phyloP scores from a whole-genome alignment of 139 green algal genomes.

The Trebouxia sp. region DNA sequence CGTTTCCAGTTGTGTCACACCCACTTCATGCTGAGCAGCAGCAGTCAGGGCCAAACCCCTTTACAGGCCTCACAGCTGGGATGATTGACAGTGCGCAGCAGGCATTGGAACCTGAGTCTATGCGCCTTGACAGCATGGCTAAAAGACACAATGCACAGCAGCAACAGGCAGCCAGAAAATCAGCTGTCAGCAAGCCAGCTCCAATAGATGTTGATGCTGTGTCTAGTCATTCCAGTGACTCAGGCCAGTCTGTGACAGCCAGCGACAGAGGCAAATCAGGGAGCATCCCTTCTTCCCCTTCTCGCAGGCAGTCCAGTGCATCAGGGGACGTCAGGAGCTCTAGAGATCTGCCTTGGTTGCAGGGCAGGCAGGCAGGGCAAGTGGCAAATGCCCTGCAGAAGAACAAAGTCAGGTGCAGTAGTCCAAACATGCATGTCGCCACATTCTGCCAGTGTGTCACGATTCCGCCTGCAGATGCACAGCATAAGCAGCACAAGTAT shows the following conservation, averaged over 20 bases:
- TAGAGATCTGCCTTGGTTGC: background rate
- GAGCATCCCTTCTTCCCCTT: background rate
- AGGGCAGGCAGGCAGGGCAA: background rate
- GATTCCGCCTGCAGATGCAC: no score
- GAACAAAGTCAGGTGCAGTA: background rate
- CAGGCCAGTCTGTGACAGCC: background rate
- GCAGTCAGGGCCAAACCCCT: background rate
- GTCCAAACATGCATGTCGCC: no score
- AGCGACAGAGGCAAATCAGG: background rate
- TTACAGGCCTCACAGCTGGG: background rate
- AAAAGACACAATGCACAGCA: background rate
- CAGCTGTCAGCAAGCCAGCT: background rate
- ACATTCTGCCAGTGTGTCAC: no score
- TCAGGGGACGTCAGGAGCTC: background rate
- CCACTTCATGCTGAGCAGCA: background rate
- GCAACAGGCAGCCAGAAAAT: background rate
- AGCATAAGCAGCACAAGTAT: no score
- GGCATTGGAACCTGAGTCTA: background rate
- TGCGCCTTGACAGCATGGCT: background rate
- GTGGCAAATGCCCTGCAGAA: constrained; percentile 13
- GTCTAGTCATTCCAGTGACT: background rate
- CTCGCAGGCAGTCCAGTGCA: background rate
- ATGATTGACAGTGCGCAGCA: background rate
- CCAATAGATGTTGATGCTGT: background rate
- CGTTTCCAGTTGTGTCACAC: background rate